A percentile compares a stretch with the other conserved stretches of the same genome.
Evolutionary conservation across 805 yeast genomes (phyloP).

Genomic region (Komagataella pastoris): DNA sequence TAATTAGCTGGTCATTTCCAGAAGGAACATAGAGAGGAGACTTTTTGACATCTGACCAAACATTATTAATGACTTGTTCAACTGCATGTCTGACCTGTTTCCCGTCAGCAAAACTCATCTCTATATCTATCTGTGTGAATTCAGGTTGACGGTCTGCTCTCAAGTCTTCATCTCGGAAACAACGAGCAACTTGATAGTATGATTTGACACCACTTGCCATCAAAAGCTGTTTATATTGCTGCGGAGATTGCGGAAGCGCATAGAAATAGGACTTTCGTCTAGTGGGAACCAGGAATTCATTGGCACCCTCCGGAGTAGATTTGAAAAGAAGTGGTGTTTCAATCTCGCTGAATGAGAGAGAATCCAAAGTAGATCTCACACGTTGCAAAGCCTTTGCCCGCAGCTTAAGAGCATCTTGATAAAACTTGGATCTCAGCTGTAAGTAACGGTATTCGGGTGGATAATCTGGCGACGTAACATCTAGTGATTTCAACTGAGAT

Average conservation of each 20-base stretch:
- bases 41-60: slow-evolving; percentile 40
- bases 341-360: slow-evolving; percentile 52
- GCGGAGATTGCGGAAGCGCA: slow-evolving; percentile 96
- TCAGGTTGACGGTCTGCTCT: slow-evolving; percentile 96
- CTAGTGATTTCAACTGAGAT: slow-evolving; percentile 52
- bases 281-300: slow-evolving; percentile 92
- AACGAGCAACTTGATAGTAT: slow-evolving; percentile 85
- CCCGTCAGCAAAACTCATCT: slow-evolving; percentile 71
- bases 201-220: slow-evolving; percentile 88
- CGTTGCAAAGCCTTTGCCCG: slow-evolving; percentile 42
- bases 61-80: slow-evolving; percentile 35
- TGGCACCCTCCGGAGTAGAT: slow-evolving; percentile 96
- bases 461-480: slow-evolving; percentile 37
- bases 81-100: slow-evolving; percentile 56
- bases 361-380: slow-evolving; percentile 22
- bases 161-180: slow-evolving; percentile 93
- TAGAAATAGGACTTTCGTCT: slow-evolving; percentile 49
- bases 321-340: slow-evolving; percentile 92
- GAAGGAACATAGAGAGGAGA: slow-evolving; percentile 24
- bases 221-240: slow-evolving; percentile 86
- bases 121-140: slow-evolving; percentile 94
- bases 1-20: slow-evolving; percentile 17
- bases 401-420: slow-evolving; percentile 39
- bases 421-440: slow-evolving; percentile 53
- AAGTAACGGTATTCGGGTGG: slow-evolving; percentile 77